A percentile compares a stretch with the other conserved stretches of the same genome.
Conservation (phyloP, 1,284 basidiomycete species). For the Stereum hirsutum region DNA sequence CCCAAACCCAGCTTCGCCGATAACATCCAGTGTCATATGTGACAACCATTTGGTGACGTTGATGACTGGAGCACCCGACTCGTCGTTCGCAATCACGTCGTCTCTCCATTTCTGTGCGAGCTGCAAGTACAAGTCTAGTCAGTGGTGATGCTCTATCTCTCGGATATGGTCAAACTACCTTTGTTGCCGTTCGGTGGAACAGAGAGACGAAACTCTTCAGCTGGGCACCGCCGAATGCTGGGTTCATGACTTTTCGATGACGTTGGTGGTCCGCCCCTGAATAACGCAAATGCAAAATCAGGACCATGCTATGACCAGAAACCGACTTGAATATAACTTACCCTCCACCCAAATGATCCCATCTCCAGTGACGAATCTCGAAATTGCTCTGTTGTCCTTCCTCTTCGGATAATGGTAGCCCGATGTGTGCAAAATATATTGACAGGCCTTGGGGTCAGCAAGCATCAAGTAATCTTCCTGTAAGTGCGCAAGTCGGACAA, state of each 20-base stretch:
- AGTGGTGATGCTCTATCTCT: neutral
- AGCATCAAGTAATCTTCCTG: too few species aligned
- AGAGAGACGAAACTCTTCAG: slow-evolving; percentile 14
- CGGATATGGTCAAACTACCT: slow-evolving; percentile 1
- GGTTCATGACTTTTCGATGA: slow-evolving; percentile 21
- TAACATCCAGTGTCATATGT: slow-evolving; percentile 14
- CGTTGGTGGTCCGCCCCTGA: slow-evolving; percentile 16
- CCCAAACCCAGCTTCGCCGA: slow-evolving; percentile 16
- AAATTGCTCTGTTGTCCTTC: too few species aligned
- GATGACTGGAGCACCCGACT: slow-evolving; percentile 1
- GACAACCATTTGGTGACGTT: slow-evolving; percentile 14
- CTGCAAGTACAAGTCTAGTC: slow-evolving; percentile 2
- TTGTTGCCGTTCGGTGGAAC: slow-evolving; percentile 9
- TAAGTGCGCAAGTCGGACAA: too few species aligned
- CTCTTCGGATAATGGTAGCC: too few species aligned
- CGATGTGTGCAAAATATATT: too few species aligned
- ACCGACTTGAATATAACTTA: too few species aligned
- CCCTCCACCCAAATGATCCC: too few species aligned
- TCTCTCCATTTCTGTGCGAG: slow-evolving; percentile 13
- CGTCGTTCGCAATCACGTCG: slow-evolving; percentile 3
- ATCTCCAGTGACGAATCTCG: too few species aligned
- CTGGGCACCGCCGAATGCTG: slow-evolving; percentile 17
- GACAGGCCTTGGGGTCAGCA: too few species aligned
- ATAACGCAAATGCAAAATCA: neutral
- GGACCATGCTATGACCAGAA: too few species aligned